Evolutionary conservation across 2,329 filamentous ascomycete genomes (phyloP).

Genomic region (Nothomitra cinnamomea): DNA sequence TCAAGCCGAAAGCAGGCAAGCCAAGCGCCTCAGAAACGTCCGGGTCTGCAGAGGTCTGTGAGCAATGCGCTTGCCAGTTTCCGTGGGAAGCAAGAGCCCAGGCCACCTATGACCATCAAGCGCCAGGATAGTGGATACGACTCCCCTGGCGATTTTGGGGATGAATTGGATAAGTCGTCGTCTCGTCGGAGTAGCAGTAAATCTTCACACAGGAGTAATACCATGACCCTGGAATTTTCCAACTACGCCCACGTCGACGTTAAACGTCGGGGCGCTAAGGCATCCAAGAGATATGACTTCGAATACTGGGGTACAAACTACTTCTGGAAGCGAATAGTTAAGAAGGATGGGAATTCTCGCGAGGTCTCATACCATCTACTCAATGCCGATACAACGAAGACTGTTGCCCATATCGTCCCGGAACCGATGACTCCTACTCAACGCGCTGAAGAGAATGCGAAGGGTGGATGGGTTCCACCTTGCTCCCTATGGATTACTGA

Average conservation of each 20-base stretch:
- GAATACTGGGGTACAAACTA: conserved; percentile 86
- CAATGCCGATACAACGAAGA: conserved; percentile 43
- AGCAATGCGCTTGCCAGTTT: conserved; percentile 40
- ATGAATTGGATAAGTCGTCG: conserved; percentile 16
- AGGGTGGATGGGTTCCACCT: conserved; percentile 79
- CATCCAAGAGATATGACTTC: conserved; percentile 68
- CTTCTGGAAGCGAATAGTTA: conserved; percentile 59
- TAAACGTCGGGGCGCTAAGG: conserved; percentile 46
- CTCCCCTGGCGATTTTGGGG: conserved; percentile 28
- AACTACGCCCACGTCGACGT: conserved; percentile 92
- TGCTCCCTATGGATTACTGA: conserved; percentile 86
- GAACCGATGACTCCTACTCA: conserved; percentile 58
- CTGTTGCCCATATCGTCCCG: conserved; percentile 73
- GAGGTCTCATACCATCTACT: conserved; percentile 67
- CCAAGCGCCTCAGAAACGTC: conserved; percentile 15
- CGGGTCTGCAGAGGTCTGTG: conserved; percentile 38
- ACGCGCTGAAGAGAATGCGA: conserved; percentile 50
- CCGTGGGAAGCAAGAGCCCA: conserved; percentile 36
- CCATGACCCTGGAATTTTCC: conserved; percentile 81
- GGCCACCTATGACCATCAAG: conserved; percentile 25
- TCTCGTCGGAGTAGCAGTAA: conserved; percentile 19
- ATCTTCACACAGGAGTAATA: conserved; percentile 45
- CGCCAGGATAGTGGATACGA: conserved; percentile 43
- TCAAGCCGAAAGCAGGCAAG: conserved; percentile 54
- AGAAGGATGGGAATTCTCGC: conserved; percentile 45